These are phyloP conservation scores for Przewalskia tangutica DNA, from an alignment of 257 asterid genomes.

Conservation along the genomic window DNA sequence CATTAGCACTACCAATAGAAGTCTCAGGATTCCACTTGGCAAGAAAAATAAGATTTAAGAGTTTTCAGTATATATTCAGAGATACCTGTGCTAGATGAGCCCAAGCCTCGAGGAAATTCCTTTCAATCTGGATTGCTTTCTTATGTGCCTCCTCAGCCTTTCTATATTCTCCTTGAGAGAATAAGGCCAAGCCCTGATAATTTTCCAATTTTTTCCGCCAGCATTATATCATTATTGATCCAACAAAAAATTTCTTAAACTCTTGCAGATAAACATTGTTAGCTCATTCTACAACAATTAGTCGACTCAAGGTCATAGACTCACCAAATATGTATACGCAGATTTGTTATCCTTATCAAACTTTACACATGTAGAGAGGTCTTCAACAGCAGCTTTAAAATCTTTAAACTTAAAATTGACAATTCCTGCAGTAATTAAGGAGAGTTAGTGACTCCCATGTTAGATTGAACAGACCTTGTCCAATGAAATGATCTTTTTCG, in stretches of 20 bases:
- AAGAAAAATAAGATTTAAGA: neutral
- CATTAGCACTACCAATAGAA: neutral
- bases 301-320: conserved; percentile 18
- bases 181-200: conserved; percentile 83
- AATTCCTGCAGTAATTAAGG: conserved; percentile 56
- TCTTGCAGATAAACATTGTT: neutral
- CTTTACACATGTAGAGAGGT: conserved; percentile 74
- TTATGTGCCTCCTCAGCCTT: conserved; percentile 89
- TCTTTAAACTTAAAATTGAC: conserved; percentile 93
- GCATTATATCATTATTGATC: neutral
- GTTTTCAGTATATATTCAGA: neutral
- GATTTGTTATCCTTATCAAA: conserved; percentile 82
- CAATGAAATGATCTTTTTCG: neutral
- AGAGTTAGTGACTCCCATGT: neutral
- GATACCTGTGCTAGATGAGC: conserved; percentile 93
- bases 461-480: neutral
- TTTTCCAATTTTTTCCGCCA: conserved; percentile 5
- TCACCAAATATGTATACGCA: conserved; percentile 90
- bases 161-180: conserved; percentile 72
- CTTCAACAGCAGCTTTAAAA: conserved; percentile 79
- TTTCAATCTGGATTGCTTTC: conserved; percentile 84
- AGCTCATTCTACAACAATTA: neutral
- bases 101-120: conserved; percentile 86
- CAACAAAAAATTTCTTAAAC: neutral
- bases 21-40: neutral